phyloP scores from a whole-genome alignment of 495 filamentous ascomycete species.

The Astrothelium macrocarpum region DNA sequence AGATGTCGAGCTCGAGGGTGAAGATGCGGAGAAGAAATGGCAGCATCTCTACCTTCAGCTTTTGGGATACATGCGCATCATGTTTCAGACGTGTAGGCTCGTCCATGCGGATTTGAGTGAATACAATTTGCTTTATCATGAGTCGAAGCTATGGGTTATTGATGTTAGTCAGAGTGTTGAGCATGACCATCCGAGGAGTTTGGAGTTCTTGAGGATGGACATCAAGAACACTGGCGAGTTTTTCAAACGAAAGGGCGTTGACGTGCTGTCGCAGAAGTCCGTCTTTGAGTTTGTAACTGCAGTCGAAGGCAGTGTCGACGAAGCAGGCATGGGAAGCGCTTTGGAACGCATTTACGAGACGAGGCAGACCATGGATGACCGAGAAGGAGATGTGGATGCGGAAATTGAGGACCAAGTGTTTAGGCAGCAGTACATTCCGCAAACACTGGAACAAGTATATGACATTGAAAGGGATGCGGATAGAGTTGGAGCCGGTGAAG shows the following conservation, averaged over 20 bases:
- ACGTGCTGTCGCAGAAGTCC: conserved; percentile 60
- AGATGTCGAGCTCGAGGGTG: conserved; percentile 52
- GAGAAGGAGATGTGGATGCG: conserved; percentile 26
- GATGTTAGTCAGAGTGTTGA: conserved; percentile 96
- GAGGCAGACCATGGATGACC: conserved; percentile 35
- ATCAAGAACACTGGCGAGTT: conserved; percentile 93
- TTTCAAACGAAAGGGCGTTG: conserved; percentile 75
- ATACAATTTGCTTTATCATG: conserved; percentile 90
- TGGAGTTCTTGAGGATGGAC: conserved; percentile 94
- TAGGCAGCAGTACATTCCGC: conserved; percentile 88
- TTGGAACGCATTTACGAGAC: conserved; percentile 43
- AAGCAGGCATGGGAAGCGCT: conserved; percentile 36
- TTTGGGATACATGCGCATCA: conserved; percentile 75
- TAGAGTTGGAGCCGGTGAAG: conserved; percentile 60
- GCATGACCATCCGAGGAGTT: conserved; percentile 82
- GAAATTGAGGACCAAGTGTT: conserved; percentile 79
- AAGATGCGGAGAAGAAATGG: conserved; percentile 55
- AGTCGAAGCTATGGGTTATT: conserved; percentile 78
- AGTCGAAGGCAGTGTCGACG: conserved; percentile 41
- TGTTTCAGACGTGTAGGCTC: conserved; percentile 82
- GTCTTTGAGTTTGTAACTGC: conserved; percentile 73
- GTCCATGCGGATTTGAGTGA: conserved; percentile 96
- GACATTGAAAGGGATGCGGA: conserved; percentile 87
- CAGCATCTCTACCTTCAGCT: conserved; percentile 69
- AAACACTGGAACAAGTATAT: conserved; percentile 88